A percentile compares a stretch with the other conserved stretches of the same genome.
These are phyloP conservation scores for Monilinia fructicola DNA, from an alignment of 2,329 filamentous ascomycete species.

Conservation along the genomic window DNA sequence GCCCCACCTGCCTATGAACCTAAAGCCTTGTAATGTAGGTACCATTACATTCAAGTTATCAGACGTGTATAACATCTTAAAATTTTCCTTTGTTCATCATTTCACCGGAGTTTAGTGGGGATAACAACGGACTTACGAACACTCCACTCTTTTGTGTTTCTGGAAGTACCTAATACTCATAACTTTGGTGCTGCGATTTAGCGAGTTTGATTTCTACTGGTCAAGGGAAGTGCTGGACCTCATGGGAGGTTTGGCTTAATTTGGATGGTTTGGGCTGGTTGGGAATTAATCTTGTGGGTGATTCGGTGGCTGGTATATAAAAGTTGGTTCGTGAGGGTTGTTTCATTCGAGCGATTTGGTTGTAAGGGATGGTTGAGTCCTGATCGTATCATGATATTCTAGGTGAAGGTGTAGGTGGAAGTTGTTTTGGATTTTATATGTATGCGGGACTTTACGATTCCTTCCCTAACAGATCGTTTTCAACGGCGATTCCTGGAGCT, in stretches of 20 bases:
- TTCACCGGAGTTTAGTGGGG: conserved; percentile 4
- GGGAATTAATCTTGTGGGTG: not conserved
- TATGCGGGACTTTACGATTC: conserved; percentile 4
- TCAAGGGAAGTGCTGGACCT: conserved; percentile 10
- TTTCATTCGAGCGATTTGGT: conserved; percentile 12
- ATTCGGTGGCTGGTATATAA: conserved; percentile 9
- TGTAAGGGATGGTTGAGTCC: not conserved
- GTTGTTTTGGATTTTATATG: conserved; percentile 10
- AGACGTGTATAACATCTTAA: not conserved
- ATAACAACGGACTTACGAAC: conserved; percentile 18
- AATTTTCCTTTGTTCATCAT: conserved; percentile 10
- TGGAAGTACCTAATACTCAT: conserved; percentile 18
- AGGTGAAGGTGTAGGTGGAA: not conserved
- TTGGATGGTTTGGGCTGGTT: conserved; percentile 6
- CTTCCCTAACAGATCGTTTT: conserved; percentile 1
- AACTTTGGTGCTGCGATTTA: conserved; percentile 20
- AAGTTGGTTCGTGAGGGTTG: conserved; percentile 16
- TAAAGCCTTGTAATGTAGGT: conserved; percentile 30
- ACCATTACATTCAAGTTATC: not conserved
- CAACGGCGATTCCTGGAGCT: not conserved
- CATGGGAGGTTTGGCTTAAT: conserved; percentile 20
- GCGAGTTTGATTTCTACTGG: conserved; percentile 15
- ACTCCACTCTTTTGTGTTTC: conserved; percentile 25
- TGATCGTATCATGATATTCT: not conserved
- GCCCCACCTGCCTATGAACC: conserved; percentile 60